Conservation (phyloP, 148 eudicot species). For the Pharnaceum exiguum region DNA sequence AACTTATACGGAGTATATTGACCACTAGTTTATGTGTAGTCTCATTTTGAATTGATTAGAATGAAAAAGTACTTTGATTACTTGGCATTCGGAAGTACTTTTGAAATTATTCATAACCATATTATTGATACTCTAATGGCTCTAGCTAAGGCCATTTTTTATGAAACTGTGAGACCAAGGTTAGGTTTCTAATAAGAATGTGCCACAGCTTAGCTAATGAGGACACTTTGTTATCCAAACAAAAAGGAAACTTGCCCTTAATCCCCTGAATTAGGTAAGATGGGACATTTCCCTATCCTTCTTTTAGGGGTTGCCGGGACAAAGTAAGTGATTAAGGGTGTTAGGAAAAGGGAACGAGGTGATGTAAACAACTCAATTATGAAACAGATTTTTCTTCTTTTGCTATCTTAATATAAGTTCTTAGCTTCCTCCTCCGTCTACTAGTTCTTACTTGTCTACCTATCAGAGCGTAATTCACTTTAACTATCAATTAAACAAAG, state of each 20-base stretch:
- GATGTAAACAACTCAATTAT: too few species aligned
- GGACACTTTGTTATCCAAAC: background rate
- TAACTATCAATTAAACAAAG: too few species aligned
- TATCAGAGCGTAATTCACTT: too few species aligned
- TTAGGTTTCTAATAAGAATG: conserved; percentile 18
- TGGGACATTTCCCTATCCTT: conserved; percentile 4
- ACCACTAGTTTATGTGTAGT: conserved; percentile 10
- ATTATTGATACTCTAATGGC: too few species aligned
- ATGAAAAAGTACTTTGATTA: conserved; percentile 2
- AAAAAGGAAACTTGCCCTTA: conserved; percentile 4
- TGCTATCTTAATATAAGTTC: too few species aligned
- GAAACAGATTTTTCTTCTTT: too few species aligned
- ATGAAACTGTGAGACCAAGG: background rate
- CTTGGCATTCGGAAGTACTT: too few species aligned
- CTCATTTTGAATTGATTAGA: background rate
- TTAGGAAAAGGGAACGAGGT: too few species aligned
- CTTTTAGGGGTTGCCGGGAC: conserved; percentile 8
- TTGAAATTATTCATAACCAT: too few species aligned
- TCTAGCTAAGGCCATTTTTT: conserved; percentile 14
- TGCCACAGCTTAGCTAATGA: conserved; percentile 9
- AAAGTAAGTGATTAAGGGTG: background rate
- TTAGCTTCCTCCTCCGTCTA: too few species aligned
- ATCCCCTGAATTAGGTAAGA: conserved; percentile 17
- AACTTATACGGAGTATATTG: conserved; percentile 21
- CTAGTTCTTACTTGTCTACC: too few species aligned